Evolutionary conservation across 164 flowering plant genomes (phyloP), one percentile per base, ranked within the genome.

Genomic region (Vitis rotundifolia): DNA sequence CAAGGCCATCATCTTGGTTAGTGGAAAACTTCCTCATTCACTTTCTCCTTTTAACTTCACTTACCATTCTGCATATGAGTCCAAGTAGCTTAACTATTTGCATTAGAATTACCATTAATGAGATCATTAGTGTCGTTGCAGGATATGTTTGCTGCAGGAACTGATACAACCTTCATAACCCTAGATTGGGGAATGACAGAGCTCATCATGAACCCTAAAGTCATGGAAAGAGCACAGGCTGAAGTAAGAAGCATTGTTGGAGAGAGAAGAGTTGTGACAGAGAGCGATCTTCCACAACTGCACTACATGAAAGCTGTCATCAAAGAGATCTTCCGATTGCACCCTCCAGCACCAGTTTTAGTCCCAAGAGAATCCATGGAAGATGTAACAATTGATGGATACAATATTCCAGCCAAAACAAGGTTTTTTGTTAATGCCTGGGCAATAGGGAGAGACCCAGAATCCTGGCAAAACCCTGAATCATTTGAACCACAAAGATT

Each of bases 81-180:
- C 31, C 10, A 11, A 9, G 18, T 8, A n/a, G 31, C 44, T 54
- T 54, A 59, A 13, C 9, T 60, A 13, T 29, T 13, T n/a, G 57
- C 47, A 29, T 9, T 18, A 1, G 15, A 8, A 68, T 12, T 26
- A 11, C 48, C 18, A 68, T 18, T 22, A 22, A 22, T 18, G 26
- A 49, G 12, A 60, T 14, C 8, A n/a, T 57, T 49, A 8, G 5
- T 51, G 29, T 72, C 9, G 53, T 14, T 85, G 70, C 73, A 87
- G 90, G 88, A 86, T 64, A 82, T 87, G 84, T 86, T 89, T 74
- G 84, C 81, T 19, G 91, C 85, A 2, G 91, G 93, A 59, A 82
- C 87, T 9, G 91, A 83, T 68, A 86, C 94, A 55, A 80, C 84
- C 15, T 85, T 74, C 68, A 80, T 75, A 53, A 67, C 81, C 15